Base-by-base conservation (phyloP, 139 green algal genomes). In the Haematococcus lacustris region DNA sequence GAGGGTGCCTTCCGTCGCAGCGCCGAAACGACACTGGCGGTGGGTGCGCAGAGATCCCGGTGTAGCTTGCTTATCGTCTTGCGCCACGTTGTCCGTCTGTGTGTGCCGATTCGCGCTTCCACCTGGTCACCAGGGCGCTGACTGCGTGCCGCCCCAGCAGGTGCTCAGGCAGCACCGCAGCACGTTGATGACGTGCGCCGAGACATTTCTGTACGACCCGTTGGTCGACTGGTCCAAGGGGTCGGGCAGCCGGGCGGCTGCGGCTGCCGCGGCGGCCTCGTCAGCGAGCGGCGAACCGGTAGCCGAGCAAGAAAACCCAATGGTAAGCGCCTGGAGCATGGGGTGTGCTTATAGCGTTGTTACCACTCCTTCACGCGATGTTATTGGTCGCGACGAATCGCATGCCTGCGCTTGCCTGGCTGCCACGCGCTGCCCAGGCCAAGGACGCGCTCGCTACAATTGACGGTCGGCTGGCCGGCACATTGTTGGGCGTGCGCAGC, bases 161-260 rank as follows among this genome's bases (percentile, higher is more conserved):
- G 87, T 96, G 40, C 78, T 97, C 70, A 88, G 91, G 1, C 74
- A 73, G 64, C 80, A 97, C 82, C 73, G 78, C 5, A 84, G 89
- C 28, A 91, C 84, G n/a, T 82, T 98, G n/a, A 87, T 96, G 83
- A 94, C 79, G 60, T 87, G 96, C 26, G 84, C 96, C 60, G 93
- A 98, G 78, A 98, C 94, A 3, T 98, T 98, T 71, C 86, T 98
- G 60, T 91, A 98, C 71, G 94, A 98, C 82, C 94, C 94, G 1
- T 83, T 98, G 67, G 89, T 98, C 68, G 94, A 98, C 74, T 98
- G 94, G 94, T 80, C 79, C 26, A 82, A 77, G 53, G 69, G 32
- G 65, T 64, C 43, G 59, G 71, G 53, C n/a, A 23, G 28, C 53
- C 65, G 74, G 30, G 3, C 38, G 51, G n/a, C n/a, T n/a, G n/a